A percentile compares a stretch with the other conserved stretches of the same genome.
Evolutionary conservation across 73 alveolate species (phyloP).

Genomic region (Tetrahymena elliotti): DNA sequence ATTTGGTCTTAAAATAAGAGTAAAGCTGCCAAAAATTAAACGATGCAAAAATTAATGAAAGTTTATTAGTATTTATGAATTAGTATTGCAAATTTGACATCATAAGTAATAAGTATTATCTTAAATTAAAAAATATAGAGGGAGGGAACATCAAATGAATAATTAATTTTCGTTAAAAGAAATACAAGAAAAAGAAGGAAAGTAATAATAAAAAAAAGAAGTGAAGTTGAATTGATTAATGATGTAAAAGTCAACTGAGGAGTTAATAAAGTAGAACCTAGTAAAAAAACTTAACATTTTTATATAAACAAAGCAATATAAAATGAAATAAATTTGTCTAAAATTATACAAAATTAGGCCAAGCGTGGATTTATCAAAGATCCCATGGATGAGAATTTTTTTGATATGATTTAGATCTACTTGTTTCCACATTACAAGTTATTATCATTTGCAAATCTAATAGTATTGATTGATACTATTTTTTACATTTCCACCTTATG

Average conservation of each 20-base stretch:
- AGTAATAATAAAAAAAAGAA: too few relatives aligned
- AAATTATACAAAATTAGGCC: neutral
- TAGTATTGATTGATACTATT: neutral
- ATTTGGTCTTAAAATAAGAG: too few relatives aligned
- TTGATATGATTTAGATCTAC: neutral
- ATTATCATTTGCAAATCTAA: neutral
- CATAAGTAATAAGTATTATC: too few relatives aligned
- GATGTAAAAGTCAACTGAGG: neutral
- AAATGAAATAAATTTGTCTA: neutral
- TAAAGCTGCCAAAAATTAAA: too few relatives aligned
- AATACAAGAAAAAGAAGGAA: too few relatives aligned
- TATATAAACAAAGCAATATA: too few relatives aligned
- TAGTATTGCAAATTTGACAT: too few relatives aligned
- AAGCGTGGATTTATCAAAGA: neutral
- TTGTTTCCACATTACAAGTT: neutral
- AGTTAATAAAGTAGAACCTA: neutral
- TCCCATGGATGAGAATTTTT: neutral
- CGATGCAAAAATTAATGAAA: too few relatives aligned
- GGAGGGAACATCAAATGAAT: too few relatives aligned
- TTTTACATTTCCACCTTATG: neutral
- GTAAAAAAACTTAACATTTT: neutral
- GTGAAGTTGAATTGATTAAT: neutral
- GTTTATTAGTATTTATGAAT: too few relatives aligned
- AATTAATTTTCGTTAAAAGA: too few relatives aligned
- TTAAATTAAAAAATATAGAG: too few relatives aligned